Base-by-base conservation (phyloP, 169 alveolate species). In the Eimeria nieschulzi region DNA sequence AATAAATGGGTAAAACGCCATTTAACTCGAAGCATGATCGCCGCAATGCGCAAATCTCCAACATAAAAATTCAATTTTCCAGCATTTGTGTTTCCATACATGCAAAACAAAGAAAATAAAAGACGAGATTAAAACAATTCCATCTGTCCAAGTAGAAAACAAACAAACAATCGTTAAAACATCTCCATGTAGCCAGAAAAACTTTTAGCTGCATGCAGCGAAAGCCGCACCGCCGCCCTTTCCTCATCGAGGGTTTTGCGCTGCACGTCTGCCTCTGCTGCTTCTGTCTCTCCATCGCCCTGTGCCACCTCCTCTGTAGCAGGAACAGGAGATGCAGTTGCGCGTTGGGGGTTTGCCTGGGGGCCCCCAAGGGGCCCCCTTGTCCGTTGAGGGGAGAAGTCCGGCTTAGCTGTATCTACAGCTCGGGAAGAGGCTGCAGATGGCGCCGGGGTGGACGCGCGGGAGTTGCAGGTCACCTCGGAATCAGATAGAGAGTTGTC, bases 241-340 rank as follows among this genome's bases (percentile, higher is more conserved):
- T 66, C 76, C 12, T 66, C 76, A n/a, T 66, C 76, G 10, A 59
- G 76, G 17, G 76, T 9, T 26, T 66, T 8, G 46, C 21, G 15
- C 68, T 59, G 68, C 68, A 2, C 68, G 1, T 66, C 21, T 66
- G 76, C 17, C 76, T 66, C 76, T 66, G 76, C 76, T n/a, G 76
- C 76, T 23, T 17, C 76, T 10, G 76, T 26, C 76, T 66, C 76
- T 15, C 26, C 76, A 0, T 21, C 76, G 0, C 46, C 46, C 46
- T 33, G 46, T 5, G 68, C 68, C 2, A 5, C 68, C 68, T 59
- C 68, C 0, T 59, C 68, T 59, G 68, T 59, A 15, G 68, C 68
- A 33, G 46, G 46, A 12, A 59, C 68, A 15, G 68, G 68, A 15
- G 68, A 59, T 2, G 68, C n/a, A 19, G n/a, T 15, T 59, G 2